phyloP scores from a whole-genome alignment of 352 stramenopile genomes.

The Phytopythium litorale region DNA sequence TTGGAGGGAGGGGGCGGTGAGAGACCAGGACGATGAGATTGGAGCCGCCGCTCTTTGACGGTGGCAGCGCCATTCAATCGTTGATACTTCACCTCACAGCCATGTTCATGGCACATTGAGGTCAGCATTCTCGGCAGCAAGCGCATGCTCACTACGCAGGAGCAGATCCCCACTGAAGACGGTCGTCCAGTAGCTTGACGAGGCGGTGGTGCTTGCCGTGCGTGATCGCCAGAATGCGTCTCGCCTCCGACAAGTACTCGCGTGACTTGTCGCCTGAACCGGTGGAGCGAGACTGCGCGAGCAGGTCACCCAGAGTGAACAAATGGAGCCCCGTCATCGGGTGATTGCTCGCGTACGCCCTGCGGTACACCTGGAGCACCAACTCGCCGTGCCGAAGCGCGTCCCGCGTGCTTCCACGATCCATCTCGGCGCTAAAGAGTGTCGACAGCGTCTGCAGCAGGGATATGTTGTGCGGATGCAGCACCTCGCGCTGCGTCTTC shows the following conservation, averaged over 20 bases:
- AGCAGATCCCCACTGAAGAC: conserved; percentile 12
- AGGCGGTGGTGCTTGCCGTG: conserved; percentile 49
- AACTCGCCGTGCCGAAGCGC: conserved; percentile 34
- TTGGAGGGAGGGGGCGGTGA: too few relatives aligned
- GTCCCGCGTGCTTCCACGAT: conserved; percentile 21
- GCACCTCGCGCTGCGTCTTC: conserved; percentile 16
- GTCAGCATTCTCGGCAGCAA: too few relatives aligned
- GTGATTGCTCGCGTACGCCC: conserved; percentile 54
- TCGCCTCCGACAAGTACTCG: conserved; percentile 30
- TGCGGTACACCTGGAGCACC: conserved; percentile 59
- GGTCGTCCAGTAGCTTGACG: conserved; percentile 32
- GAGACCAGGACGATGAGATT: too few relatives aligned
- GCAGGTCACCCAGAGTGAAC: conserved; percentile 64
- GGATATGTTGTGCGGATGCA: conserved; percentile 45
- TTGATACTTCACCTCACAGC: too few relatives aligned
- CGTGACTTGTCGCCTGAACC: conserved; percentile 13
- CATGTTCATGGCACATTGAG: too few relatives aligned
- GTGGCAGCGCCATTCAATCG: too few relatives aligned
- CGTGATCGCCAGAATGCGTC: conserved; percentile 45
- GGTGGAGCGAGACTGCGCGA: conserved; percentile 15
- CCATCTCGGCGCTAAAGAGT: conserved; percentile 56
- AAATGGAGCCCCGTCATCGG: conserved; percentile 57
- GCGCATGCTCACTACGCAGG: not conserved
- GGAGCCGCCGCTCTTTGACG: too few relatives aligned
- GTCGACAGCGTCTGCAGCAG: conserved; percentile 40